Evolutionary conservation across 305 asterid species (phyloP).

Genomic region (Fraxinus albicans): DNA sequence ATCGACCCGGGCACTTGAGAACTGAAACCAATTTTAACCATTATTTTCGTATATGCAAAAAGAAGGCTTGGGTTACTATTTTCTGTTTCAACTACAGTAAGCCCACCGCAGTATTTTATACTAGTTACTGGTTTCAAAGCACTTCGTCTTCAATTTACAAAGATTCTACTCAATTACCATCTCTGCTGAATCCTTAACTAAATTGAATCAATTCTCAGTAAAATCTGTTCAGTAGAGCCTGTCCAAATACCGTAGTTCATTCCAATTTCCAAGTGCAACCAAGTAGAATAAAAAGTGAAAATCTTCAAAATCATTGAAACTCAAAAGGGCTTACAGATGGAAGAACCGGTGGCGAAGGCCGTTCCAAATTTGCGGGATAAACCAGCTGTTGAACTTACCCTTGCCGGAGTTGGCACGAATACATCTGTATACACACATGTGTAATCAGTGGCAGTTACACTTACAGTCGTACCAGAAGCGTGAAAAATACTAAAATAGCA

Average conservation of each 20-base stretch:
- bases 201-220: background rate
- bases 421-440: background rate
- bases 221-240: background rate
- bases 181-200: background rate
- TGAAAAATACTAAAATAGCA: background rate
- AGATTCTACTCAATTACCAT: background rate
- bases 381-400: background rate
- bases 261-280: background rate
- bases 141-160: background rate
- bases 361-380: conserved; percentile 26
- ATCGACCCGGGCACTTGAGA: too few relatives aligned
- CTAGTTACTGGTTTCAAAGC: background rate
- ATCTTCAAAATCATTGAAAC: background rate
- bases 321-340: conserved; percentile 34
- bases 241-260: background rate
- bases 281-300: background rate
- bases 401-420: background rate
- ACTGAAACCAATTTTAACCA: too few relatives aligned
- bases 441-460: background rate
- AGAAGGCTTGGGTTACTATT: background rate
- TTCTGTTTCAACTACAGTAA: background rate
- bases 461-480: background rate
- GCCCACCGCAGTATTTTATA: background rate
- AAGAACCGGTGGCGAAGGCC: conserved; percentile 43
- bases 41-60: too few relatives aligned